Evolutionary conservation across 2,329 filamentous ascomycete genomes (phyloP), one percentile per base, ranked within the genome.

Genomic region (Ophiostoma perfectum): DNA sequence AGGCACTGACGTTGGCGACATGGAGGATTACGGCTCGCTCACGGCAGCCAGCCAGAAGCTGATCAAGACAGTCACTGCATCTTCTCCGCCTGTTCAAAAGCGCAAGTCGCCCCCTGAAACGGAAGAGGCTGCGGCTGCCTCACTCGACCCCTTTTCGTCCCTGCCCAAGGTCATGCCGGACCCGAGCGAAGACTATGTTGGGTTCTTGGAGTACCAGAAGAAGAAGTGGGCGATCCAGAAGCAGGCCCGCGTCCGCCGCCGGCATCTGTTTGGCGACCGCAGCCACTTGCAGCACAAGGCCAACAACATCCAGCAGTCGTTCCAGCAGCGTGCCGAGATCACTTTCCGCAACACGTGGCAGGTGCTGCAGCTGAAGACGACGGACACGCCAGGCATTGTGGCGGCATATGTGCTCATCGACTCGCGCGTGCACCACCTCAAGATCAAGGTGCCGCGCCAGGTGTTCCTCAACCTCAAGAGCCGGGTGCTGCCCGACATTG

Each of bases 221-320:
- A 88, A 93, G 80, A 99, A 99, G 78, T 99, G 95, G 95, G 97
- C 94, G 80, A 90, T 98, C 49, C 95, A 99, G 77, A 96, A 93
- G 75, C 90, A 96, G 76, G 93, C 94, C 45, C 88, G 95, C 36
- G 84, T 89, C 70, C 88, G 94, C 60, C 86, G 96, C 72, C 87
- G 94, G 65, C 95, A 99, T 76, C 82, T 99, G 0, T 99, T 99
- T 74, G 95, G 95, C 70, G 94, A 99, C 74, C 89, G 90, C 69
- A 58, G 49, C 49, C 52, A 66, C 14, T 18, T 39, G 38, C 58
- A 62, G 58, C 58, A 62, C 36, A 39, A 62, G 58, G 41, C 38
- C 58, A 85, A 78, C 75, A 86, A 87, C 70, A 85, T 90, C 72
- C 86, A 88, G 73, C 84, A 86, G 70, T 86, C 84, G 0, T 97